Evolutionary conservation across 2,329 filamentous ascomycete species (phyloP), one percentile per base, ranked within the genome.

Genomic region (Cladosporium sp.): DNA sequence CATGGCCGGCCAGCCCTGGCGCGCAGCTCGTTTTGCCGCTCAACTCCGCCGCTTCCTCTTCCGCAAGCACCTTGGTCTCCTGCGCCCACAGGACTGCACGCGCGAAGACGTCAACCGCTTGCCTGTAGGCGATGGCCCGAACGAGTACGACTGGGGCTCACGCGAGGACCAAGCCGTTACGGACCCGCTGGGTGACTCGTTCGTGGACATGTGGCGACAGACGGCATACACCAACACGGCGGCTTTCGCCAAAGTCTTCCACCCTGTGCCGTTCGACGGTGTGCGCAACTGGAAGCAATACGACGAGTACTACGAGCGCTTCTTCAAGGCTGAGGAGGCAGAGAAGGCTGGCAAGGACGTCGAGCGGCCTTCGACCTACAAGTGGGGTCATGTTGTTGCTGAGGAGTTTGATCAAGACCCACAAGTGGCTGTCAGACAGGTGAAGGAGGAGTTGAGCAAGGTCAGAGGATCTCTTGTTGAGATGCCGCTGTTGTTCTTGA

Each of bases 401-500:
- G 77, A 80, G 64, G 76, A 79, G 58, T 81, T 81, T 60, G 69
- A 71, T 36, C 64, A 65, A 7, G 77, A 76, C 5, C 73, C 75
- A 49, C 68, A 76, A 59, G 39, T 51, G 5, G 77, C 76, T 30
- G 68, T 77, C 20, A 64, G 66, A 36, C 76, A 80, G 67, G 75
- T 80, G 47, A 85, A 84, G 68, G 87, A 89, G 54, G 85, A 93
- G 69, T 90, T 96, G 83, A 87, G 63, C 38, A 72, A 67, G 28
- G 89, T 92, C 7, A 85, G 87, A 45, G 77, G 77, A n/a, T 79
- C 72, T 17, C 63, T 80, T 51, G 78, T 97, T 7, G 90, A 96
- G 79, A 97, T 97, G 92, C 91, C 92, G 28, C 78, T 97, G 66
- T 80, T 90, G 64, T 97, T 97, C 78, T 77, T 96, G 72, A 87